Evolutionary conservation across 2,329 filamentous ascomycete genomes (phyloP), one percentile per base, ranked within the genome.

Genomic region (Fusarium torreyae): DNA sequence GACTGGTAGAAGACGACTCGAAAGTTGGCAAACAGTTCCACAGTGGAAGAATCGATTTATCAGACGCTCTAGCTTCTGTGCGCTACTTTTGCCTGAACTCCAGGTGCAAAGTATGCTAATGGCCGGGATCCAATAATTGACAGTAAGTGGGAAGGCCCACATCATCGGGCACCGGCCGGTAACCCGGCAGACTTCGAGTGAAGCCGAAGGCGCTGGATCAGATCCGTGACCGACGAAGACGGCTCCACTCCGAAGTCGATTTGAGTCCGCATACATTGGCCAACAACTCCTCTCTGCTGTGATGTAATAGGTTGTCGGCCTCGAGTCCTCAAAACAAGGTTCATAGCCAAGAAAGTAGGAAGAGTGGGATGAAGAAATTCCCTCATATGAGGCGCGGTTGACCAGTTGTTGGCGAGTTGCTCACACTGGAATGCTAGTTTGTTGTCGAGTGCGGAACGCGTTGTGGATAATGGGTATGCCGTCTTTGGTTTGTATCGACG

Each of bases 201-300:
- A 53, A 43, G 55, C 52, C 45, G 65, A 57, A 61, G 43, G 28
- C 51, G 52, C 59, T 66, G 61, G 50, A 34, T 61, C 46, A 61
- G 66, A 63, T 69, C 71, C 53, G 69, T 69, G 62, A 67, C 71
- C 66, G 66, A 73, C 31, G 26, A 44, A 14, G 46, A 50, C 20
- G 44, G 43, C 55, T 59, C 67, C 67, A 61, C 69, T 54, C 62
- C 59, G 46, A 42, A 43, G 46, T 51, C 64, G 58, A 53, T 42
- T 60, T 38, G 22, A 53, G 34, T 51, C 46, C 44, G 53, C 51
- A 36, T 44, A 50, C 44, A 46, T 50, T 54, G 52, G 44, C 60
- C 54, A 45, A 56, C 43, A 68, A 51, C 18, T 61, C 43, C 50
- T 51, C 44, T 42, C 50, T 52, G 34, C 31, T 40, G 49, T 63